Evolutionary conservation across 1,284 basidiomycete genomes (phyloP).

Genomic region (Hypsizygus ulmarius): DNA sequence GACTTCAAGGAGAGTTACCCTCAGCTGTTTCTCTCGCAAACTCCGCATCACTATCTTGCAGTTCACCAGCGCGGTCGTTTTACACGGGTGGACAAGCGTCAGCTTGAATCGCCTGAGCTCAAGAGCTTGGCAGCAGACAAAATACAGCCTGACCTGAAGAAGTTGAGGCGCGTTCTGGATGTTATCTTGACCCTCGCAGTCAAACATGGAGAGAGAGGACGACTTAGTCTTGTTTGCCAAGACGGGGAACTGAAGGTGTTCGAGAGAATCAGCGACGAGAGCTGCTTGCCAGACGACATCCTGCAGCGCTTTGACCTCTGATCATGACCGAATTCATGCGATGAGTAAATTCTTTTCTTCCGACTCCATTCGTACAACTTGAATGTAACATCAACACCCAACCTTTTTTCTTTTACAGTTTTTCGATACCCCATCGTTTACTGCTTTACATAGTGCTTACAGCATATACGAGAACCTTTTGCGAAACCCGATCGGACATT

Average conservation of each 20-base stretch:
- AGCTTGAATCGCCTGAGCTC: conserved; percentile 35
- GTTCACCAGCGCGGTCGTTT: conserved; percentile 48
- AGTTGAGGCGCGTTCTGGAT: conserved; percentile 38
- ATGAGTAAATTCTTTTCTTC: not conserved
- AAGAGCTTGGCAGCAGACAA: conserved; percentile 25
- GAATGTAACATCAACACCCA: too few relatives aligned
- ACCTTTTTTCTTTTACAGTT: too few relatives aligned
- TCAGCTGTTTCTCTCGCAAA: conserved; percentile 57
- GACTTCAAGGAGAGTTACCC: conserved; percentile 48
- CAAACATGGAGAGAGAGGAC: conserved; percentile 39
- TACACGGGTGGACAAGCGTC: conserved; percentile 38
- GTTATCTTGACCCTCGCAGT: conserved; percentile 42
- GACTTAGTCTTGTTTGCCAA: conserved; percentile 46
- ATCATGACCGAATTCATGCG: not conserved
- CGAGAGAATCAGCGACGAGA: conserved; percentile 35
- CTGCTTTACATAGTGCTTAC: too few relatives aligned
- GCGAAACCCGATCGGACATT: too few relatives aligned
- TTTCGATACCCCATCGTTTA: too few relatives aligned
- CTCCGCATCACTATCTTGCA: conserved; percentile 47
- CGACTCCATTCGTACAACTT: too few relatives aligned
- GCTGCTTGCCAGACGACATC: conserved; percentile 40
- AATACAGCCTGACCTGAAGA: conserved; percentile 36
- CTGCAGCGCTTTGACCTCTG: conserved; percentile 31
- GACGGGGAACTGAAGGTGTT: conserved; percentile 41
- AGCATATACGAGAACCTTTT: too few relatives aligned